Evolutionary conservation across 2,329 filamentous ascomycete species (phyloP), one percentile per base, ranked within the genome.

Genomic region (Gnomoniopsis smithogilvyi): DNA sequence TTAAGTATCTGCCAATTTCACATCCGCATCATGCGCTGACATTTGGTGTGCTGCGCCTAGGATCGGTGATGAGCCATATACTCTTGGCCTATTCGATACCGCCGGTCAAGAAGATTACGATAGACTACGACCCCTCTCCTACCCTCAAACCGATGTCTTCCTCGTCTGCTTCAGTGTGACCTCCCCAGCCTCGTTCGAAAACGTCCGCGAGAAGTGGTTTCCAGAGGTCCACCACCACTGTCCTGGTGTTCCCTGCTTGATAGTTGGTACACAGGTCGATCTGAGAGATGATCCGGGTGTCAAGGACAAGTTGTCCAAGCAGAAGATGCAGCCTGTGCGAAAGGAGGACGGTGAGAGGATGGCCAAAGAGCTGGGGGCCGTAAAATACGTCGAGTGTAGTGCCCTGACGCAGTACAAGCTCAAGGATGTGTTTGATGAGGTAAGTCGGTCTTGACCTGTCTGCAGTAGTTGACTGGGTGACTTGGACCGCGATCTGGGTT

Each of bases 91-190:
- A 30, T 99, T 98, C 73, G 95, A 99, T 87, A 99, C 95, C 41
- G 95, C 95, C 63, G 95, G 95, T 76, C 95, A 99, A 80, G 95
- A 99, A 83, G 94, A 99, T 87, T 98, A 98, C 79, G 95, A 99
- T 77, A 90, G 95, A 69, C 87, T 99, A 65, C 91, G 95, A 71
- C 95, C 95, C 51, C 86, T 98, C 62, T 98, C 95, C 64, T 99
- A 99, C 74, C 95, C 95, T 1, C 95, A 98, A 79, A 98, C 95
- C 68, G 95, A 98, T 72, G 95, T 98, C 66, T 98, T 99, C 80
- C 89, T 99, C 61, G 93, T 99, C 68, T 99, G 95, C 82, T 99
- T 98, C 78, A 96, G 92, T 72, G 93, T 99, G 71, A 97, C 93
- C 59, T 97, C 94, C 49, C 95, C 94, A 45, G 93, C 95, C 45